These are phyloP conservation scores for Orbilia brochopaga DNA, from an alignment of 2,329 filamentous ascomycete genomes.

Conservation along the genomic window DNA sequence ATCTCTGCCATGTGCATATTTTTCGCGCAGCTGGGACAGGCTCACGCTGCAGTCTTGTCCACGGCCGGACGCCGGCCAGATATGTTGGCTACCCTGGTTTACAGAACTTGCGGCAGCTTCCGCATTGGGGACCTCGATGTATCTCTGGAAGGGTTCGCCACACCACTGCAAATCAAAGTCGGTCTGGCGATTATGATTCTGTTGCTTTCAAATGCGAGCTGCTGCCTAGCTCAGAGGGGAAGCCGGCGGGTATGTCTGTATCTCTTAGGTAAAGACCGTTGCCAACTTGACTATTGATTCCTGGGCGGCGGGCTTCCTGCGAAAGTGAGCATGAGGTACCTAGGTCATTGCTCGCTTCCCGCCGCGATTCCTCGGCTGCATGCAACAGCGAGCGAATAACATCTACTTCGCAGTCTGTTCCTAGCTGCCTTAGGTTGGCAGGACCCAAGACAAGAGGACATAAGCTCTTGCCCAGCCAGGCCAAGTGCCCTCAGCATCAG, in stretches of 20 bases:
- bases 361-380: no score
- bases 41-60: no score
- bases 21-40: background rate
- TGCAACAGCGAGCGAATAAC: no score
- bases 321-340: no score
- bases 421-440: conserved; percentile 42
- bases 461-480: conserved; percentile 51
- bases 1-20: no score
- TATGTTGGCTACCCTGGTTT: conserved; percentile 11
- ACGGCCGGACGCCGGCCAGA: conserved; percentile 10
- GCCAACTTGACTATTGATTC: background rate
- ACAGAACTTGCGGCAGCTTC: conserved; percentile 33
- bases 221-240: background rate
- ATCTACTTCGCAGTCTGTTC: background rate
- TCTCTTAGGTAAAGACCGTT: conserved; percentile 18
- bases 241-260: background rate
- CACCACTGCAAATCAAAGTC: background rate
- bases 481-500: conserved; percentile 29
- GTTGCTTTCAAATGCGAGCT: background rate
- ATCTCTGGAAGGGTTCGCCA: background rate
- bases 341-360: no score
- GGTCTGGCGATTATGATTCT: no score
- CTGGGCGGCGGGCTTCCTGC: no score
- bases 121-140: conserved; percentile 6
- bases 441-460: conserved; percentile 30